phyloP scores from a whole-genome alignment of 1,284 basidiomycete genomes.

The Cryptococcus sp. region DNA sequence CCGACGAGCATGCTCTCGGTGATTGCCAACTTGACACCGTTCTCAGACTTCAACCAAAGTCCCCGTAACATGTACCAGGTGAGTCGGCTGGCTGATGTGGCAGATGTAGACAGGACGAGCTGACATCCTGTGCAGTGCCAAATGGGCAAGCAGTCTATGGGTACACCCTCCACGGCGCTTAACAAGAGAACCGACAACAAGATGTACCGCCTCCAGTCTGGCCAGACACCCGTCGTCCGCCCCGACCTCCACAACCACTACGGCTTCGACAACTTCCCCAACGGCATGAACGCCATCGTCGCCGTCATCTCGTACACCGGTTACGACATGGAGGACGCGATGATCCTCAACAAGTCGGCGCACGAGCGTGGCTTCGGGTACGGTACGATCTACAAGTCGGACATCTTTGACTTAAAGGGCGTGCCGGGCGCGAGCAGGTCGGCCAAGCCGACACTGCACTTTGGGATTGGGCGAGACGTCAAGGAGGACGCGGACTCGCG shows the following conservation, averaged over 20 bases:
- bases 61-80: constrained; percentile 67
- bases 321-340: constrained; percentile 99
- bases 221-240: constrained; percentile 92
- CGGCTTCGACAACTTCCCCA: constrained; percentile 97
- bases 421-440: constrained; percentile 63
- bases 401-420: constrained; percentile 86
- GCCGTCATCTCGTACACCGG: constrained; percentile 99
- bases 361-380: constrained; percentile 98
- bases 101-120: neutral
- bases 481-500: constrained; percentile 58
- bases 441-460: constrained; percentile 64
- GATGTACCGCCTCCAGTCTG: constrained; percentile 91
- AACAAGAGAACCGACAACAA: constrained; percentile 97
- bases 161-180: constrained; percentile 89
- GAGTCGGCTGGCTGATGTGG: constrained; percentile 14
- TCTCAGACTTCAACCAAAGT: constrained; percentile 88
- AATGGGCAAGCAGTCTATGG: constrained; percentile 99
- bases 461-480: constrained; percentile 80
- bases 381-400: constrained; percentile 94
- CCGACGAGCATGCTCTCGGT: constrained; percentile 92
- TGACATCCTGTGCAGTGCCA: constrained; percentile 51
- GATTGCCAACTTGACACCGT: constrained; percentile 61
- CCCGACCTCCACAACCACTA: constrained; percentile 92
- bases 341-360: constrained; percentile 99
- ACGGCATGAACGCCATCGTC: constrained; percentile 96